Evolutionary conservation across 257 asterid species (phyloP).

Genomic region (Solanum chaucha): DNA sequence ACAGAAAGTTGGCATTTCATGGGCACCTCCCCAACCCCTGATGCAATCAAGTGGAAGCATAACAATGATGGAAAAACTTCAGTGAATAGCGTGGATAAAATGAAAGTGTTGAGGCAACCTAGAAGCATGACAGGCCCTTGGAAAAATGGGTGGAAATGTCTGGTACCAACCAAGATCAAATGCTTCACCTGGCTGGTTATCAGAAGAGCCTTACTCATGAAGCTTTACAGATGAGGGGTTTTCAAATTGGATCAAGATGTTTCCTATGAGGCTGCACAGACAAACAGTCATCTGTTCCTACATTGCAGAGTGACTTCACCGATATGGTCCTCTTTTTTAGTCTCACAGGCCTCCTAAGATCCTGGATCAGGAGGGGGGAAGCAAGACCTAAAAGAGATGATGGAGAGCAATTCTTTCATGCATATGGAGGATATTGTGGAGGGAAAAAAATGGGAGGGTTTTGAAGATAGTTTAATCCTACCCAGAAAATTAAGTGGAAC

Average conservation of each 20-base stretch:
- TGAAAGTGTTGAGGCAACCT: neutral
- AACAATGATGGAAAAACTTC: neutral
- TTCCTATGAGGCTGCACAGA: neutral
- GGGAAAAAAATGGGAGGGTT: neutral
- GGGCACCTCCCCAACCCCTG: neutral
- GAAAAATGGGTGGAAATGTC: neutral
- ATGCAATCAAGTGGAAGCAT: neutral
- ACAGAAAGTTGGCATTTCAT: neutral
- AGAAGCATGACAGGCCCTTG: neutral
- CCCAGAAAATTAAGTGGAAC: neutral
- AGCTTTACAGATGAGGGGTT: neutral
- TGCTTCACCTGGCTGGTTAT: neutral
- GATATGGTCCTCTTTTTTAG: neutral
- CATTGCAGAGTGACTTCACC: neutral
- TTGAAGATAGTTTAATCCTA: neutral
- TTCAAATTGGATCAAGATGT: neutral
- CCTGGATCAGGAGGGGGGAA: neutral
- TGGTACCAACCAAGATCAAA: neutral
- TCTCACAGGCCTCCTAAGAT: neutral
- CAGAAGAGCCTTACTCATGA: neutral
- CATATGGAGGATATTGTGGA: neutral
- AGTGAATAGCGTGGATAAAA: neutral
- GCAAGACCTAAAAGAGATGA: neutral
- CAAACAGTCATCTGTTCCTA: neutral
- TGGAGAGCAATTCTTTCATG: neutral